phyloP scores from a whole-genome alignment of 495 filamentous ascomycete species.

The Achaetomiella virescens region DNA sequence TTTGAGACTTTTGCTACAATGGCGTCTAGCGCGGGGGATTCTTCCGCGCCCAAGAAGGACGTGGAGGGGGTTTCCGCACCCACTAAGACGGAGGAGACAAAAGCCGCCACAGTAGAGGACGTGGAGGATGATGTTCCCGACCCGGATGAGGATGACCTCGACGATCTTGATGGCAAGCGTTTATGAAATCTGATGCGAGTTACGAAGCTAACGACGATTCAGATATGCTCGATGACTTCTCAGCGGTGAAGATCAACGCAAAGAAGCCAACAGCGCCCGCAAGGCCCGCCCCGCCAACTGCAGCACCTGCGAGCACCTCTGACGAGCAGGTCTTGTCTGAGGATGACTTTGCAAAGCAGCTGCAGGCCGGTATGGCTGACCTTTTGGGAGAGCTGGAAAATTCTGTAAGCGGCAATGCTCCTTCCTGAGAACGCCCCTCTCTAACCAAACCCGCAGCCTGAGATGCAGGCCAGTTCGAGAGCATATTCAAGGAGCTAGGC shows the following conservation, averaged over 20 bases:
- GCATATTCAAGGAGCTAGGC: conserved; percentile 72
- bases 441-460: conserved; percentile 43
- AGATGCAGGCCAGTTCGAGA: conserved; percentile 84
- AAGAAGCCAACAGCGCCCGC: conserved; percentile 38
- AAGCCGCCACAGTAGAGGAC: conserved; percentile 22
- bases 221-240: conserved; percentile 93
- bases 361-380: conserved; percentile 82
- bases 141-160: conserved; percentile 79
- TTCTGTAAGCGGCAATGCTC: conserved; percentile 37
- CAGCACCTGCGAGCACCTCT: conserved; percentile 4
- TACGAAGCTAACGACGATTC: conserved; percentile 10
- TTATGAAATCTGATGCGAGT: not conserved
- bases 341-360: conserved; percentile 73
- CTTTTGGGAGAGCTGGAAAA: conserved; percentile 65
- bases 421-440: not conserved
- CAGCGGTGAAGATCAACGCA: conserved; percentile 46
- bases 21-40: conserved; percentile 17
- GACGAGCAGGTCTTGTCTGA: conserved; percentile 42
- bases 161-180: conserved; percentile 79
- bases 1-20: conserved; percentile 7
- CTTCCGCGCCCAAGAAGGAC: conserved; percentile 11
- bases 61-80: not conserved
- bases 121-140: conserved; percentile 54
- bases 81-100: conserved; percentile 9
- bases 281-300: conserved; percentile 35